Conservation (phyloP, 139 green algal genomes). For the Coccomyxa sp. region DNA sequence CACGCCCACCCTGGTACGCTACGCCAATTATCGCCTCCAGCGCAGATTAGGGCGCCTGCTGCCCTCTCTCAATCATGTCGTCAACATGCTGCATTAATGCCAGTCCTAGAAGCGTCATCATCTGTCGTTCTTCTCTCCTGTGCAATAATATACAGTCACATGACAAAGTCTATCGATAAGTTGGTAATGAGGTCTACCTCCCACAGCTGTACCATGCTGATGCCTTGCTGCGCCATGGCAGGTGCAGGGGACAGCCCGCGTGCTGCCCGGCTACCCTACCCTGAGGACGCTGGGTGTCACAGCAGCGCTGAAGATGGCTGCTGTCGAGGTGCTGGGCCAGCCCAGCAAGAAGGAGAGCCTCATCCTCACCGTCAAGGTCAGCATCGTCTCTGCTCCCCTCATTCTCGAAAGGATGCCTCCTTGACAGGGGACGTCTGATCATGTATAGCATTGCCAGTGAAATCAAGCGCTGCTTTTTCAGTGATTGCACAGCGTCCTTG, state of each 20-base stretch:
- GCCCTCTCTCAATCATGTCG: too few species aligned
- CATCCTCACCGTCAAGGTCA: slow-evolving; percentile 58
- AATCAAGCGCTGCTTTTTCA: too few species aligned
- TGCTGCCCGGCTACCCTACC: slow-evolving; percentile 66
- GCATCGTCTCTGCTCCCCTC: neutral
- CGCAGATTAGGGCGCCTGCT: too few species aligned
- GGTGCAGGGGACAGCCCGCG: slow-evolving; percentile 46
- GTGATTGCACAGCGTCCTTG: neutral
- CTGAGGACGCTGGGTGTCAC: slow-evolving; percentile 49
- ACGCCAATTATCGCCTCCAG: too few species aligned
- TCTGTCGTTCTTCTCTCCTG: too few species aligned
- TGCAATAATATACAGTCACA: too few species aligned
- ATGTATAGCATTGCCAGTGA: too few species aligned
- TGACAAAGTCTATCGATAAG: too few species aligned
- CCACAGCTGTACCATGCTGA: neutral
- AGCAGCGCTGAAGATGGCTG: slow-evolving; percentile 43
- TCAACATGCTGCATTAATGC: too few species aligned
- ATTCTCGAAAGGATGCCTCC: neutral
- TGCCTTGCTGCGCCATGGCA: slow-evolving; percentile 23
- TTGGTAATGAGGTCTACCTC: too few species aligned
- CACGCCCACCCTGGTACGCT: slow-evolving; percentile 26
- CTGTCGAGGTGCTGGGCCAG: slow-evolving; percentile 80
- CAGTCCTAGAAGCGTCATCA: too few species aligned
- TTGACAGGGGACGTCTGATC: neutral
- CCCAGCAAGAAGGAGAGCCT: slow-evolving; percentile 74